Base-by-base conservation (phyloP, 768 basidiomycete species). In the Hypholoma sublateritium region DNA sequence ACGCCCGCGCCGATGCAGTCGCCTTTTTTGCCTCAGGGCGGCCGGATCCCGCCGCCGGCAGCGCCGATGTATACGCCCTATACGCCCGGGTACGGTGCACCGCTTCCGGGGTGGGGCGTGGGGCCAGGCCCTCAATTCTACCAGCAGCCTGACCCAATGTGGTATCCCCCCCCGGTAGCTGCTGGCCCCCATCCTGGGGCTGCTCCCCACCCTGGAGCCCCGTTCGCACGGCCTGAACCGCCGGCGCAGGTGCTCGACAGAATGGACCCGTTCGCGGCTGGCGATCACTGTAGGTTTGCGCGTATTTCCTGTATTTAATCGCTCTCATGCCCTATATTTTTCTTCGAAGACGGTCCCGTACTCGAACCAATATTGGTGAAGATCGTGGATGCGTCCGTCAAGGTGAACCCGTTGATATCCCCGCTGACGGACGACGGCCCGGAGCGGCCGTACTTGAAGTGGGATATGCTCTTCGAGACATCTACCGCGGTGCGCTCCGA, bases 401-500 rank as follows among this genome's bases (percentile, higher is more conserved):
- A 70, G 45, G 55, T 91, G 34, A 91, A 91, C 65, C 88, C 89
- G 0, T 75, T 90, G 22, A 73, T 91, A 14, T 64, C 70, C 0
- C 84, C 85, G 17, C 65, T 65, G 41, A 72, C 69, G 58, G 69
- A 78, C 0, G 75, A 76, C 8, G 67, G 68, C 4, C 59, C 74
- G 5, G 77, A 80, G 1, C 62, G 25, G 35, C 77, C 79, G 5
- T 80, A 81, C 66, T 70, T 91, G 43, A 82, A 80, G 47, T 91
- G 89, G 88, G 87, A 88, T 70, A 87, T 91, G 85, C 77, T 88
- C 41, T 89, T 84, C 67, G 72, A 75, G 5, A 80, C 87, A 5
- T 79, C 76, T 41, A 77, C 82, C 57, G 84, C 85, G 50, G 80
- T 81, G 61, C 81, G 85, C 55, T 87, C 85, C 3, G 78, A 74